These are phyloP conservation scores for Chaetomiaceae sp. DNA, from an alignment of 2,329 filamentous ascomycete species.

Conservation along the genomic window DNA sequence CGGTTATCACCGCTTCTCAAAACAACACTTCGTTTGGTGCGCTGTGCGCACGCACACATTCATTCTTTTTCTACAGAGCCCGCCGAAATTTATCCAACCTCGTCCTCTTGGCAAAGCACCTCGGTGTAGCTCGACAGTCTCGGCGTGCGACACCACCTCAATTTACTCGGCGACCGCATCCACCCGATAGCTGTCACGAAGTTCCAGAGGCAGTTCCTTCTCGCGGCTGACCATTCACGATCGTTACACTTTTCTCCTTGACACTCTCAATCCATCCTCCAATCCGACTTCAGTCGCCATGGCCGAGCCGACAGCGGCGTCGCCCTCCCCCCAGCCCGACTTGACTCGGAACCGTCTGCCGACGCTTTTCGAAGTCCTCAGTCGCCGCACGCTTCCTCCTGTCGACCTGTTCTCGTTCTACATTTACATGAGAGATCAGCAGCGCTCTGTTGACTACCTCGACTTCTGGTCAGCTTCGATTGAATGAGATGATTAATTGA, in stretches of 20 bases:
- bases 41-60: constrained; percentile 23
- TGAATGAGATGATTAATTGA: neutral
- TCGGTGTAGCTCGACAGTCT: neutral
- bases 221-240: constrained; percentile 5
- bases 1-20: constrained; percentile 10
- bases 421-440: constrained; percentile 99
- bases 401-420: constrained; percentile 99
- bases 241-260: constrained; percentile 2
- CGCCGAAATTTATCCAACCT: neutral
- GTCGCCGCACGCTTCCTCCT: constrained; percentile 85
- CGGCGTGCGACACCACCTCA: constrained; percentile 6
- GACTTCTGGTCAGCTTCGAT: constrained; percentile 75
- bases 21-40: constrained; percentile 13
- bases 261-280: neutral
- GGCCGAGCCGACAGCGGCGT: constrained; percentile 34
- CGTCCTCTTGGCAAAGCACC: neutral
- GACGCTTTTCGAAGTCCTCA: constrained; percentile 92
- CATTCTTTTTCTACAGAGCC: constrained; percentile 15
- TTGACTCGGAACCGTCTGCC: constrained; percentile 76
- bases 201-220: neutral
- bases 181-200: constrained; percentile 1
- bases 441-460: constrained; percentile 93
- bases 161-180: constrained; percentile 1
- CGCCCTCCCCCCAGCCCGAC: constrained; percentile 54
- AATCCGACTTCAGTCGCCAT: constrained; percentile 28